Percentiles rank a stretch among this genome's conserved stretches.
phyloP scores from a whole-genome alignment of 352 stramenopile species.

The Globisporangium viniferum region DNA sequence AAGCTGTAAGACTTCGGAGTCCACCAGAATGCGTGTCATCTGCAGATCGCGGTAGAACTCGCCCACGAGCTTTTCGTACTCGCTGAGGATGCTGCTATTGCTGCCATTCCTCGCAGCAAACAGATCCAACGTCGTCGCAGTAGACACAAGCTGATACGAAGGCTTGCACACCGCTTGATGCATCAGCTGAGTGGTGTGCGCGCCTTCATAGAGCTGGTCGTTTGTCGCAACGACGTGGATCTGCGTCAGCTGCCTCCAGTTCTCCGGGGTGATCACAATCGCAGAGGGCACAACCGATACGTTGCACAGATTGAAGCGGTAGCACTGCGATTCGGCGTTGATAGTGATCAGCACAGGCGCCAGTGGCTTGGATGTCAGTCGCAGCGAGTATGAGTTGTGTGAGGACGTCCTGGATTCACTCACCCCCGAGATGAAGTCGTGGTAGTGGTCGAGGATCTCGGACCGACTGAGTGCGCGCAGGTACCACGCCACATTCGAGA shows the following conservation, averaged over 20 bases:
- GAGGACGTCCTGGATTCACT: constrained; percentile 16
- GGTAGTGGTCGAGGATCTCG: constrained; percentile 64
- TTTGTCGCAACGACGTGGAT: constrained; percentile 51
- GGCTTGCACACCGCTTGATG: constrained; percentile 29
- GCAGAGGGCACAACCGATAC: constrained; percentile 37
- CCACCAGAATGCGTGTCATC: constrained; percentile 16
- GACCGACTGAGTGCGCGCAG: constrained; percentile 26
- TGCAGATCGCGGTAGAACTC: constrained; percentile 31
- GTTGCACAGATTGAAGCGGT: constrained; percentile 76
- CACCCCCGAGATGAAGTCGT: constrained; percentile 46
- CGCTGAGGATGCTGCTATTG: constrained; percentile 10
- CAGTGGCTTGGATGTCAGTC: constrained; percentile 39
- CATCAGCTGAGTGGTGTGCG: constrained; percentile 28
- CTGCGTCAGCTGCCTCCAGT: constrained; percentile 34
- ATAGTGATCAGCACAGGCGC: constrained; percentile 48
- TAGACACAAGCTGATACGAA: constrained; percentile 32
- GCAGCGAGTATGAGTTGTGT: constrained; percentile 58
- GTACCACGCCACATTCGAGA: constrained; percentile 62
- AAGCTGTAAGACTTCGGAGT: not conserved
- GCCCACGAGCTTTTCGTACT: constrained; percentile 17
- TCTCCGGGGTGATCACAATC: constrained; percentile 39
- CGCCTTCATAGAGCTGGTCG: constrained; percentile 58
- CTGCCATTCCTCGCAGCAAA: not conserved
- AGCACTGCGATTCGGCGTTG: constrained; percentile 51
- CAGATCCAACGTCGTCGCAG: constrained; percentile 20